Evolutionary conservation across 495 filamentous ascomycete genomes (phyloP).

Genomic region (Penicillium steckii): DNA sequence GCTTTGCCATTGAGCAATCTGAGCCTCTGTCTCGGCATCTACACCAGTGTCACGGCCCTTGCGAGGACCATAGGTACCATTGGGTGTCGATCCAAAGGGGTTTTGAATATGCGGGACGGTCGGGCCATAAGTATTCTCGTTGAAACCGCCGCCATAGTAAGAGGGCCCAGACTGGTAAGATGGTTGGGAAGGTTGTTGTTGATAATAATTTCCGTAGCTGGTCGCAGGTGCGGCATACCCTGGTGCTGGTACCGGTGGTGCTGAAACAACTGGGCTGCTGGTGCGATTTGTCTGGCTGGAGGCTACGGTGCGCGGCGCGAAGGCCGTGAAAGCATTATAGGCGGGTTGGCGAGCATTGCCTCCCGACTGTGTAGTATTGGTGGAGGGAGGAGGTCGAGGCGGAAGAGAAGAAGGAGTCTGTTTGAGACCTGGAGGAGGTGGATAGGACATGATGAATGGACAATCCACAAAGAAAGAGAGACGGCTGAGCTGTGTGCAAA

Average conservation of each 20-base stretch:
- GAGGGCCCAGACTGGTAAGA: constrained; percentile 45
- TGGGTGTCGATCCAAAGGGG: constrained; percentile 72
- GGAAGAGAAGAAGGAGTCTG: constrained; percentile 73
- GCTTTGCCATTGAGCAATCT: constrained; percentile 96
- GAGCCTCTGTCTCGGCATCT: constrained; percentile 86
- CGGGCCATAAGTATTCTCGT: constrained; percentile 52
- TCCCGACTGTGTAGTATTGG: constrained; percentile 44
- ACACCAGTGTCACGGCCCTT: constrained; percentile 42
- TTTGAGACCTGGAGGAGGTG: constrained; percentile 84
- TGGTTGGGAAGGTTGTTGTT: constrained; percentile 22
- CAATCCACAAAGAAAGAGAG: constrained; percentile 38
- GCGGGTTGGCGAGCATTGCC: constrained; percentile 29
- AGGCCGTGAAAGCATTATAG: constrained; percentile 52
- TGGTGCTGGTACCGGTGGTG: constrained; percentile 38
- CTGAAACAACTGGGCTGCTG: constrained; percentile 42
- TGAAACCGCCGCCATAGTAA: constrained; percentile 53
- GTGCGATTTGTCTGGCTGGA: constrained; percentile 43
- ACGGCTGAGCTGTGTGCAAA: constrained; percentile 33
- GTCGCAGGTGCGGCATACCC: constrained; percentile 39
- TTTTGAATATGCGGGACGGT: constrained; percentile 77
- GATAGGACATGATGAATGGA: constrained; percentile 93
- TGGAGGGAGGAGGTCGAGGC: constrained; percentile 73
- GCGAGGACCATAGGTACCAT: constrained; percentile 33
- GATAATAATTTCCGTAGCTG: constrained; percentile 37
- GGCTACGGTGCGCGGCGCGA: constrained; percentile 65